Base-by-base conservation (phyloP, 2,329 filamentous ascomycete genomes). In the Trichoderma gracile region DNA sequence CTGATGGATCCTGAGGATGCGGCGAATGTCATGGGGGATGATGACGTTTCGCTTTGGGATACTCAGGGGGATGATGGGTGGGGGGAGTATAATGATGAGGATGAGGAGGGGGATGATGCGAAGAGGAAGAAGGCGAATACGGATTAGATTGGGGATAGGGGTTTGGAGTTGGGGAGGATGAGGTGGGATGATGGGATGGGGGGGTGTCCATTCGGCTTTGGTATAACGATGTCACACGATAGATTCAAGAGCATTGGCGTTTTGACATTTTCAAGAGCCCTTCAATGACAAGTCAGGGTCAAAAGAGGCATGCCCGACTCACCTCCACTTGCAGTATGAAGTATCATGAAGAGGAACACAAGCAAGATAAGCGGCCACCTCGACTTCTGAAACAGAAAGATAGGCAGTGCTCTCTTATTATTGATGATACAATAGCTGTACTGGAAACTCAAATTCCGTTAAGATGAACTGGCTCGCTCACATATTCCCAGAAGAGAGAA, bases 1-100 rank as follows among this genome's bases (percentile, higher is more conserved):
- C 70, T 79, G 69, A 69, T 78, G 54, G 81, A 82, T 30, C 81
- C 82, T 46, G 78, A 80, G 42, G 82, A 83, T 43, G 80, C 80
- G 7, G 82, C 83, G 4, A 81, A 81, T 33, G 73, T 86, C 45
- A 84, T 86, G 82, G 80, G 82, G 52, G 84, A 85, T 54, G 84
- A 86, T 64, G 84, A 86, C 67, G 82, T 86, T 61, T 86, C 83
- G 33, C 74, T 86, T 21, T 87, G 84, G 84, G 83, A 82, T 23
- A 75, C 67, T 3, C 67, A 71, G 25, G 75, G 74, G 23, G 76
- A 74, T 40, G 75, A 74, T 46, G 71, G 72, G 8, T 74, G 76
- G 67, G 70, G 72, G 33, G 33, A 38, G 33, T 38, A 38, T 14
- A 38, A 38, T 27, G 71, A 73, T 14, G 66, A 71, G 5, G 67